phyloP scores from a whole-genome alignment of 192 early-diverging fungal species.

The Obelidium mucronatum region DNA sequence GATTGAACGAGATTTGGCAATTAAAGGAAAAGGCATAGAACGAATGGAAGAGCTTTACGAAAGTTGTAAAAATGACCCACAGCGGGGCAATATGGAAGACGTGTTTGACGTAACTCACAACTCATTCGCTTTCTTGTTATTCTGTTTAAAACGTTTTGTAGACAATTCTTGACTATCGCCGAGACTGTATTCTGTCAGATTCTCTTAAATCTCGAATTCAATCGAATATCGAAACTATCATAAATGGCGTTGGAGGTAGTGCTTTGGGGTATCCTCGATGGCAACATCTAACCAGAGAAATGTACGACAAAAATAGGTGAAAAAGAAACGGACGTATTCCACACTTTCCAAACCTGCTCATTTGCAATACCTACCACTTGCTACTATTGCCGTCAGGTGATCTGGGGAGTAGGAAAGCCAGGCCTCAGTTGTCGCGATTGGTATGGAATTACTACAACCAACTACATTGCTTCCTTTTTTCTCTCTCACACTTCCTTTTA shows the following conservation, averaged over 20 bases:
- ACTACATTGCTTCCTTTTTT: neutral
- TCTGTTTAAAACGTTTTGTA: conserved; percentile 23
- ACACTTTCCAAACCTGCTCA: conserved; percentile 72
- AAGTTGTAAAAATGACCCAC: conserved; percentile 55
- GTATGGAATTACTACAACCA: neutral
- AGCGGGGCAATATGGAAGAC: conserved; percentile 65
- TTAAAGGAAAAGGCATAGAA: conserved; percentile 58
- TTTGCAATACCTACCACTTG: conserved; percentile 81
- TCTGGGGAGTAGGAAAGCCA: conserved; percentile 81
- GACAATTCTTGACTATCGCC: conserved; percentile 58
- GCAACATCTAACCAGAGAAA: neutral
- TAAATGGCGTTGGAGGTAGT: conserved; percentile 70
- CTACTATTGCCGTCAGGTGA: conserved; percentile 74
- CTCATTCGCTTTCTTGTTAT: neutral
- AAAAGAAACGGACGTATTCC: conserved; percentile 56
- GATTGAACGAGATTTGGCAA: conserved; percentile 57
- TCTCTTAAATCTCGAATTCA: conserved; percentile 55
- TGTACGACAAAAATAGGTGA: conserved; percentile 46
- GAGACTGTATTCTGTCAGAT: conserved; percentile 60
- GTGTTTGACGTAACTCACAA: conserved; percentile 58
- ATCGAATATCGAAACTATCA: conserved; percentile 69
- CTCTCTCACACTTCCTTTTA: neutral
- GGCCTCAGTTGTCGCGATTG: conserved; percentile 68
- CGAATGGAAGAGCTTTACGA: conserved; percentile 57
- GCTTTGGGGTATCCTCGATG: neutral